These are phyloP conservation scores for Phaeosphaeria sp. DNA, from an alignment of 2,329 filamentous ascomycete species.

Conservation along the genomic window DNA sequence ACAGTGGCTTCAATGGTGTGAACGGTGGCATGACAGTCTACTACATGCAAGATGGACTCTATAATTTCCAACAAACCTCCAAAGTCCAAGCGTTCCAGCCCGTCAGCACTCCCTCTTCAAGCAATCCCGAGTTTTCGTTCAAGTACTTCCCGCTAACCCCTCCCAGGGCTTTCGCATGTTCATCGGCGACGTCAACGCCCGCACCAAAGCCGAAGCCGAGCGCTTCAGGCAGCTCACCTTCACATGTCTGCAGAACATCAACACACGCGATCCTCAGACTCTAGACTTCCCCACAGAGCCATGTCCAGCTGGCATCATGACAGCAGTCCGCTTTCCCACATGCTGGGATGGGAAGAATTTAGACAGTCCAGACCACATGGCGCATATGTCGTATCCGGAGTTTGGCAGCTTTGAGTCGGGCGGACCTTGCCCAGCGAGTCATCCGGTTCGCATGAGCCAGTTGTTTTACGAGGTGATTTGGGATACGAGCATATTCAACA, in stretches of 20 bases:
- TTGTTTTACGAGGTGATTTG: slow-evolving; percentile 35
- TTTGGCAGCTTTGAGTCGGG: slow-evolving; percentile 30
- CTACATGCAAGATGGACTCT: slow-evolving; percentile 37
- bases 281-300: slow-evolving; percentile 47
- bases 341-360: slow-evolving; percentile 34
- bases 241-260: slow-evolving; percentile 50
- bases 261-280: slow-evolving; percentile 50
- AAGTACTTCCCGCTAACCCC: slow-evolving; percentile 5
- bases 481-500: slow-evolving; percentile 46
- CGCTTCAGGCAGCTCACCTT: slow-evolving; percentile 55
- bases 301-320: slow-evolving; percentile 52
- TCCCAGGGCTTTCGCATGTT: slow-evolving; percentile 39
- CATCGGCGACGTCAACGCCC: slow-evolving; percentile 35
- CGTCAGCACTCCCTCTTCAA: slow-evolving; percentile 5
- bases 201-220: slow-evolving; percentile 39
- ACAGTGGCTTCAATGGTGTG: slow-evolving; percentile 28
- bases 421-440: slow-evolving; percentile 58
- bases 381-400: slow-evolving; percentile 29
- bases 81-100: slow-evolving; percentile 53
- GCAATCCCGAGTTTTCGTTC: background rate
- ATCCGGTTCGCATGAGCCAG: slow-evolving; percentile 49
- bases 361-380: slow-evolving; percentile 44
- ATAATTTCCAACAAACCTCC: slow-evolving; percentile 32
- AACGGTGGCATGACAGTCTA: slow-evolving; percentile 31
- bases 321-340: slow-evolving; percentile 48